These are phyloP conservation scores for Trichocomaceae sp. DNA, from an alignment of 2,329 filamentous ascomycete genomes.

Conservation along the genomic window DNA sequence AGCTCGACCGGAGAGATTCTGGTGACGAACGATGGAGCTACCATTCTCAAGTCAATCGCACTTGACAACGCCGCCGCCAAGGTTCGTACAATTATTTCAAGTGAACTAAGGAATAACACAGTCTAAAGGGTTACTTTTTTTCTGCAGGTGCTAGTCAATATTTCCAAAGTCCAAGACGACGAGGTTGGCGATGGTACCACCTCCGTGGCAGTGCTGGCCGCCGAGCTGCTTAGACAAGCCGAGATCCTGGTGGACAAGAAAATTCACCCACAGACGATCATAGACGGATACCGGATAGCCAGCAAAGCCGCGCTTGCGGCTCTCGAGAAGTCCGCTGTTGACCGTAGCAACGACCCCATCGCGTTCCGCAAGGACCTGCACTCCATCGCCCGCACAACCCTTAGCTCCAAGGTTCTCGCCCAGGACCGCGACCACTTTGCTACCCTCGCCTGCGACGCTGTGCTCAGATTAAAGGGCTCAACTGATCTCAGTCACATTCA, in stretches of 20 bases:
- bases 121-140: background rate
- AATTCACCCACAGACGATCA: constrained; percentile 98
- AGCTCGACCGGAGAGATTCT: constrained; percentile 95
- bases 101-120: background rate
- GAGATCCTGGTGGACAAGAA: constrained; percentile 97
- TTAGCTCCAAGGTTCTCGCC: constrained; percentile 93
- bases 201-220: constrained; percentile 91
- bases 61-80: constrained; percentile 98
- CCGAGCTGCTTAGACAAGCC: constrained; percentile 89
- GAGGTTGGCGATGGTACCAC: constrained; percentile 98
- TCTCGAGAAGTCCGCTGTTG: constrained; percentile 74
- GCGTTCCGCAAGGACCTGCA: constrained; percentile 85
- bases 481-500: constrained; percentile 96
- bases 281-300: constrained; percentile 97
- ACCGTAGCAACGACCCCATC: constrained; percentile 77
- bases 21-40: constrained; percentile 98
- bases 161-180: constrained; percentile 98
- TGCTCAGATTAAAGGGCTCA: constrained; percentile 80
- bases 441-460: constrained; percentile 80
- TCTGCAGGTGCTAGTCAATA: constrained; percentile 66
- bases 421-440: constrained; percentile 93
- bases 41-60: constrained; percentile 95
- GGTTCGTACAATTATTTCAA: constrained; percentile 44
- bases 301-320: constrained; percentile 80
- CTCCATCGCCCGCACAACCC: constrained; percentile 85